These are phyloP conservation scores for Suillus sp. DNA, from an alignment of 768 basidiomycete genomes.

Conservation along the genomic window DNA sequence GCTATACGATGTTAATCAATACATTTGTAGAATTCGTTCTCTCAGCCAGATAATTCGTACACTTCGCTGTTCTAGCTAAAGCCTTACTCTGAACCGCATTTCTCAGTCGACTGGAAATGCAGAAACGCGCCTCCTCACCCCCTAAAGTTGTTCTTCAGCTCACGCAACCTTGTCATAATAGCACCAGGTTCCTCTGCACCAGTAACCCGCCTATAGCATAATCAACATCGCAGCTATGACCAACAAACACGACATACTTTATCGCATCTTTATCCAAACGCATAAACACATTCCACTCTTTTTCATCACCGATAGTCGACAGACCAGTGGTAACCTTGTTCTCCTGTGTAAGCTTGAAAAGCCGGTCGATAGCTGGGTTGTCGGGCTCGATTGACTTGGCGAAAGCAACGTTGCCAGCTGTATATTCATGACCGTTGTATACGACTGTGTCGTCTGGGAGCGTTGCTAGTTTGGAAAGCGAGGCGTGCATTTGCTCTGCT, in stretches of 20 bases:
- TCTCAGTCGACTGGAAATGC: background rate
- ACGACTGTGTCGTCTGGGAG: conserved; percentile 81
- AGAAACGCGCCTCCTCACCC: conserved; percentile 45
- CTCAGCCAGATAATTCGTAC: background rate
- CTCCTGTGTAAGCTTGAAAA: conserved; percentile 56
- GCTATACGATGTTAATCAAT: conserved; percentile 18
- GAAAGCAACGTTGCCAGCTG: conserved; percentile 71
- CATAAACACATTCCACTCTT: conserved; percentile 96
- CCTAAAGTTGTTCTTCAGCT: conserved; percentile 82
- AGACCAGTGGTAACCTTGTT: conserved; percentile 74
- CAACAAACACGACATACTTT: conserved; percentile 46
- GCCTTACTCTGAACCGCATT: background rate
- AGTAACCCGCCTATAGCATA: conserved; percentile 49
- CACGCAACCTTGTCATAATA: conserved; percentile 75
- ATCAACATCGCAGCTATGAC: background rate
- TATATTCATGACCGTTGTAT: conserved; percentile 94
- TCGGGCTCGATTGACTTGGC: conserved; percentile 62
- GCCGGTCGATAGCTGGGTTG: conserved; percentile 59
- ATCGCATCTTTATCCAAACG: conserved; percentile 64
- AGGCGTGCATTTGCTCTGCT: conserved; percentile 76
- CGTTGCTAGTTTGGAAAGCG: conserved; percentile 64
- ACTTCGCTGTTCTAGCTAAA: background rate
- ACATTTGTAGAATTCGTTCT: conserved; percentile 3
- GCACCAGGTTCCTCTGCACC: conserved; percentile 45
- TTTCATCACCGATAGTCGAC: conserved; percentile 92